Base-by-base conservation (phyloP, 2,329 filamentous ascomycete genomes). In the Hypoxylon sp. region DNA sequence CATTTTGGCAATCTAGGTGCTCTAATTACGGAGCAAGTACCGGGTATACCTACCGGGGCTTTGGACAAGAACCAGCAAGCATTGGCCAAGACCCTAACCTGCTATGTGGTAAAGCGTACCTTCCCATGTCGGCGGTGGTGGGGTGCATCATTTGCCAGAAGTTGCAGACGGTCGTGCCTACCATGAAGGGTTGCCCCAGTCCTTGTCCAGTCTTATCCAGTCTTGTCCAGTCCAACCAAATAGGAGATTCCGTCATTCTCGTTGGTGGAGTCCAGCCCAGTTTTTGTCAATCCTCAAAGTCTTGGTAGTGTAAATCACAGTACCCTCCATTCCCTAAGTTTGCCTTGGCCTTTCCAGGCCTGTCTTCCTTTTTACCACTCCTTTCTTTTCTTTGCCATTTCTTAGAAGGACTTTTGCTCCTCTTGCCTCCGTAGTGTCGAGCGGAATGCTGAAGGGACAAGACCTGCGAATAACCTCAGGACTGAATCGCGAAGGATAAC, bases 171-270 rank as follows among this genome's bases (percentile, higher is more conserved):
- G 51, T 63, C 56, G 51, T 52, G 56, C 34, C 41, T 67, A 28
- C 45, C 63, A 43, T 50, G 14, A 52, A 52, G 36, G 23, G 5
- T 48, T 13, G 34, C 17, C 36, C 56, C 19, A 58, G 45, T 32
- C 55, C 48, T 28, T 7, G 25, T 7, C 28, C 28, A 30, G 28
- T 25, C 25, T 25, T 4, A 6, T 6, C 25, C 25, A 25, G 25
- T 30, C 28, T 30, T 5, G 34, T n/a, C 17, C 38, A 43, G 10
- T 19, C 38, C 38, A 43, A 46, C 30, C 46, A 45, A 65, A 60
- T 57, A 60, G 63, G 67, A 63, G 60, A 68, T 68, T 65, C 61
- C 68, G 65, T 68, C 65, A 68, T 70, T 70, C 65, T 68, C 63
- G 34, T 60, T 41, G 19, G 68, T 65, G 65, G 61, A 63, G 68